Evolutionary conservation across 495 filamentous ascomycete species (phyloP), one percentile per base, ranked within the genome.

Genomic region (Penicillium coffeae): DNA sequence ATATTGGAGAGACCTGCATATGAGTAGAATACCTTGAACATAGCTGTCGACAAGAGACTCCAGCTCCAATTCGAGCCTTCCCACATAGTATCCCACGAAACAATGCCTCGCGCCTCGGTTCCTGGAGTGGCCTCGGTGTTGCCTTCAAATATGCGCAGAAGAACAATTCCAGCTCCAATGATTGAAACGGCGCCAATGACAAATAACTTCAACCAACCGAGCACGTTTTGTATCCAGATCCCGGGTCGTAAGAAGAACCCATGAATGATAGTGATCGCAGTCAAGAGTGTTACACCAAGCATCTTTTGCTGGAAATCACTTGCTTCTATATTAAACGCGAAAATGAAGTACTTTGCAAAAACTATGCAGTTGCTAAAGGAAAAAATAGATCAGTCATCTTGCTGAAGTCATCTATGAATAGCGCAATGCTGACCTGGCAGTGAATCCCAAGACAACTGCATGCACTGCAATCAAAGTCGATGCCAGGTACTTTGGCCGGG

Each of bases 21-120:
- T 1, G 86, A 83, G 44, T 87, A 88, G 16, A 83, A 77, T 0
- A 90, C 81, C 57, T 88, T 88, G 71, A 89, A 87, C 1, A 90
- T 55, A 0, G 84, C 75, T 0, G 84, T 84, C 20, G 82, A 75
- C 2, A 74, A 71, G 7, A 86, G 55, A 45, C 59, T 60, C 76
- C 75, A 59, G 62, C 64, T 71, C 71, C 70, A 74, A 38, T 74
- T 72, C 1, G 71, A 74, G 1, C 62, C 71, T 37, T 65, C 62
- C 68, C 68, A 74, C 8, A 74, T 34, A 0, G 52, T 37, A 18
- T 72, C 59, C 71, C 70, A 73, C 1, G 63, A 55, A 12, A 63
- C 45, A 3, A 43, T 18, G 21, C 13, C 27, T 4, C 21, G 35
- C 1, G 25, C 2, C 3, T 1, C 5, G 6, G 34, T 32, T 2